Evolutionary conservation across 2,329 filamentous ascomycete genomes (phyloP), one percentile per base, ranked within the genome.

Genomic region (Exophiala lecanii-corni): DNA sequence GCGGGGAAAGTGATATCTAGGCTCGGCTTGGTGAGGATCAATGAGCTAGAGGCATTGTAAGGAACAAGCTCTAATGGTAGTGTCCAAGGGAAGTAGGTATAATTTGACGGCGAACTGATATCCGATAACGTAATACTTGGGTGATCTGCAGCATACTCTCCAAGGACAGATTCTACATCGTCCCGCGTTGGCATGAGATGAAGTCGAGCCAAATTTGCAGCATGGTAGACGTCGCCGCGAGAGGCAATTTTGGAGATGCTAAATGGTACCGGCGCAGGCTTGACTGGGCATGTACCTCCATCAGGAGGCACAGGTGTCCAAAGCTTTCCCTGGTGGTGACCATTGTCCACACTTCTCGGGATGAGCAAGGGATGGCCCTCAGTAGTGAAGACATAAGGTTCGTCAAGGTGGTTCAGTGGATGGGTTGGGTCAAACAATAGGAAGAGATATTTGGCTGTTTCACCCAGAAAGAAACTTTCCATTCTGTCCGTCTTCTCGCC

Each of bases 391-490:
- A 98, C 91, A 62, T 84, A 94, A 0, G 89, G 81, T 0, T 82
- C 81, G 63, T 97, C 92, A 28, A 94, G 69, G 15, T 79, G 82
- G 64, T 97, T 97, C 31, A 98, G 69, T 1, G 89, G 88, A 65
- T 97, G 92, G 10, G 81, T 75, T 3, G 82, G 76, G 53, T 94
- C 86, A 62, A 94, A 97, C 2, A 97, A 77, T 41, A 98, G 70
- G 62, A 94, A 97, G 50, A 98, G 72, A 63, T 98, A 98, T 65
- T 97, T 96, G 33, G 88, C 83, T 1, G 92, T 98, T 66, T 98
- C 92, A 10, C 92, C 91, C 1, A 98, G 74, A 59, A 97, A 97
- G 73, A 97, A 98, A 62, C 91, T 97, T 66, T 98, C 92, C 92
- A 97, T 97, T 23, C 92, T 84, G 62, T 98, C 89, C 55, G 79